Percentiles rank a stretch among this genome's conserved stretches.
Conservation (phyloP, 148 eudicot species). For the Camellia granthamiana region DNA sequence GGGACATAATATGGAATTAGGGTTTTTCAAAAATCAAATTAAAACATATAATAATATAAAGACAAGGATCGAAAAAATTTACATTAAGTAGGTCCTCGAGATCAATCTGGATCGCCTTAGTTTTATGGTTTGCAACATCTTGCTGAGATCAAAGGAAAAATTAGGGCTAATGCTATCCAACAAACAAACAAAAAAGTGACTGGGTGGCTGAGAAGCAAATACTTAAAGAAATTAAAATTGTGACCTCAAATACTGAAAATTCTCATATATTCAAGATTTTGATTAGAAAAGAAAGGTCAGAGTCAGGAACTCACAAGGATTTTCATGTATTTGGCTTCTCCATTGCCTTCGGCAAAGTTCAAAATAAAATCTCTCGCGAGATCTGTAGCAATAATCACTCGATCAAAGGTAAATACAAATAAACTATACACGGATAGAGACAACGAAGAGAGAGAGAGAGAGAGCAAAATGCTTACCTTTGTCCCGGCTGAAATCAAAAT, state of each 20-base stretch:
- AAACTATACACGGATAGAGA: not conserved
- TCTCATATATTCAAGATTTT: no score
- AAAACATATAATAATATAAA: not conserved
- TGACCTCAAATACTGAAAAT: not conserved
- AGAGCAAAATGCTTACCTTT: slow-evolving; percentile 38
- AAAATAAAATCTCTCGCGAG: slow-evolving; percentile 65
- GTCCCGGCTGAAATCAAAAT: slow-evolving; percentile 59
- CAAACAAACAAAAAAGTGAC: not conserved
- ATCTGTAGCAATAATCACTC: slow-evolving; percentile 29
- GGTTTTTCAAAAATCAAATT: slow-evolving; percentile 12
- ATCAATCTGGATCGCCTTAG: slow-evolving; percentile 74
- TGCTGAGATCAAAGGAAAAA: slow-evolving; percentile 46
- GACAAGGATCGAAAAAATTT: slow-evolving; percentile 3
- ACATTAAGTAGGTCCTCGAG: slow-evolving; percentile 75
- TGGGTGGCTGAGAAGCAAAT: not conserved
- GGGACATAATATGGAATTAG: slow-evolving; percentile 2
- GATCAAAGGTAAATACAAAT: not conserved
- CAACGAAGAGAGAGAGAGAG: not conserved
- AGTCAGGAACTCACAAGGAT: slow-evolving; percentile 47
- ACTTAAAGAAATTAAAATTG: not conserved
- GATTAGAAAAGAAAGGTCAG: not conserved
- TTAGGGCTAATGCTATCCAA: not conserved
- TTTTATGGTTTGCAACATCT: slow-evolving; percentile 89
- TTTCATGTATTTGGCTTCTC: slow-evolving; percentile 78
- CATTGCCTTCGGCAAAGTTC: slow-evolving; percentile 69